phyloP scores from a whole-genome alignment of 805 yeast species.

The Candida nemodendra region DNA sequence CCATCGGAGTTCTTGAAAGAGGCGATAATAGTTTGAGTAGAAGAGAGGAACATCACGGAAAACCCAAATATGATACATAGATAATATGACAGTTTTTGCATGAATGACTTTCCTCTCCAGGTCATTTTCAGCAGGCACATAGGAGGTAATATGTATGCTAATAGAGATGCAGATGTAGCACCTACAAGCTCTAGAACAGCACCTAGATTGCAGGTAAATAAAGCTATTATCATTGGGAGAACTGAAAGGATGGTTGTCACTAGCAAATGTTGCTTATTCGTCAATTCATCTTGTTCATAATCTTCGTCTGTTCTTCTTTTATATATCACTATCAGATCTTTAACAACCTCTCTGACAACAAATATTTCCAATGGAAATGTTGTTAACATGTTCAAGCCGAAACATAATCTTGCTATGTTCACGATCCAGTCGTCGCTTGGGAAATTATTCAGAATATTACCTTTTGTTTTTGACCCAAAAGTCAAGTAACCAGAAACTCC shows the following conservation, averaged over 20 bases:
- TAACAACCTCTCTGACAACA: conserved; percentile 84
- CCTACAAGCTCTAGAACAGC: conserved; percentile 88
- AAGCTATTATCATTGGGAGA: conserved; percentile 69
- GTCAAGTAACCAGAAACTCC: conserved; percentile 76
- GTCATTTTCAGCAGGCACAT: conserved; percentile 73
- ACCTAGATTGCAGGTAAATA: conserved; percentile 84
- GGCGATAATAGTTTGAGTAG: conserved; percentile 63
- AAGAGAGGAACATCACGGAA: conserved; percentile 75
- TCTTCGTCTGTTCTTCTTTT: conserved; percentile 18
- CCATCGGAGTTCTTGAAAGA: conserved; percentile 38
- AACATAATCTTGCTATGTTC: conserved; percentile 85
- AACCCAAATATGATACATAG: conserved; percentile 70
- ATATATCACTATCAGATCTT: conserved; percentile 49
- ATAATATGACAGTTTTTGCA: conserved; percentile 55
- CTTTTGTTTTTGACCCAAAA: conserved; percentile 77
- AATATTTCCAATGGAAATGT: conserved; percentile 89
- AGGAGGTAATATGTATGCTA: conserved; percentile 93
- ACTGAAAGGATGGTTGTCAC: conserved; percentile 67
- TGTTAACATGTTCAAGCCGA: conserved; percentile 89
- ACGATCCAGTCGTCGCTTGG: conserved; percentile 70
- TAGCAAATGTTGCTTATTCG: conserved; percentile 51
- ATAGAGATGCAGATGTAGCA: conserved; percentile 85
- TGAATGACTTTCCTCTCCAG: conserved; percentile 37
- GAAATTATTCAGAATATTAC: conserved; percentile 86
- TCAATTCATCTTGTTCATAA: conserved; percentile 23